Percentiles rank a stretch among this genome's conserved stretches.
These are phyloP conservation scores for Apiospora phragmitis DNA, from an alignment of 2,329 filamentous ascomycete genomes.

Conservation along the genomic window DNA sequence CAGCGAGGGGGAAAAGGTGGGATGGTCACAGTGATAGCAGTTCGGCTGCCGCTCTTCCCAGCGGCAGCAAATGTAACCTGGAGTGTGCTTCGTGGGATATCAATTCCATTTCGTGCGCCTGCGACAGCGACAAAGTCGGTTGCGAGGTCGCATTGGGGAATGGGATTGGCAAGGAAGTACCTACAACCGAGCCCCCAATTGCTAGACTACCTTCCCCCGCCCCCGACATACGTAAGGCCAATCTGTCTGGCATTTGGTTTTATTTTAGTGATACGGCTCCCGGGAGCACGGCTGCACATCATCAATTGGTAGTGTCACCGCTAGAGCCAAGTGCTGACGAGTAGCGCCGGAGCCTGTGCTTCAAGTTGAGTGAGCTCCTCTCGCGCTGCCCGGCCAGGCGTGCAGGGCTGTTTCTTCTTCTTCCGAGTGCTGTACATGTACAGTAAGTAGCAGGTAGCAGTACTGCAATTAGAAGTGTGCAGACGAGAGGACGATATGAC, in stretches of 20 bases:
- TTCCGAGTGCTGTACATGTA: neutral
- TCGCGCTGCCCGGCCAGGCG: neutral
- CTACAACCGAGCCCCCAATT: neutral
- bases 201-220: neutral
- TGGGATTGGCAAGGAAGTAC: neutral
- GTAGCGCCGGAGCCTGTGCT: slow-evolving; percentile 4
- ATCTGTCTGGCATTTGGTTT: neutral
- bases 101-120: too few species aligned
- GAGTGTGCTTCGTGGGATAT: neutral
- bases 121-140: neutral
- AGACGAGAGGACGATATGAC: neutral
- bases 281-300: neutral
- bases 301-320: slow-evolving; percentile 4
- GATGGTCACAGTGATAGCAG: neutral
- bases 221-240: neutral
- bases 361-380: neutral
- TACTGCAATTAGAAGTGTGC: neutral
- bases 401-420: too few species aligned
- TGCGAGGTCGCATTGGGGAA: neutral
- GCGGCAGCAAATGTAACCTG: neutral
- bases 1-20: neutral
- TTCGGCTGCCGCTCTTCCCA: neutral
- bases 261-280: neutral
- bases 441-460: too few species aligned
- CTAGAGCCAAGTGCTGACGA: neutral